Evolutionary conservation across 148 eudicot species (phyloP), one percentile per base, ranked within the genome.

Genomic region (Arbutus unedo): DNA sequence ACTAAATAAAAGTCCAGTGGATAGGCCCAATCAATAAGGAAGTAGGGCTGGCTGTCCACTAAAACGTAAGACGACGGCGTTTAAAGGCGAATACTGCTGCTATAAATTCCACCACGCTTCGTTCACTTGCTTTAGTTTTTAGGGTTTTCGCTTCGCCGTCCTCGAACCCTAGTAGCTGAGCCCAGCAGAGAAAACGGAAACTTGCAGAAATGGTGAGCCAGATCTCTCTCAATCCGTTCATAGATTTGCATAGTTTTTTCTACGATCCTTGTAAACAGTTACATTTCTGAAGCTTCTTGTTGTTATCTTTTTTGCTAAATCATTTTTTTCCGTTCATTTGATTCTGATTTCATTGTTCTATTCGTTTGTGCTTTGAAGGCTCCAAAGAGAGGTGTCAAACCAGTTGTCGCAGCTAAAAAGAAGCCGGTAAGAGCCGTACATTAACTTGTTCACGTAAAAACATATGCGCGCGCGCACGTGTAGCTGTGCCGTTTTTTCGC

Each of bases 321-420:
- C 68, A 62, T 21, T 8, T 25, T 25, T 10, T 47, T 9, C 21
- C 14, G 48, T 31, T 62, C 73, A 68, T 67, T 44, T 53, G 16
- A 21, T 38, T 47, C 44, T 73, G 13, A 47, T 50, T 54, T 1
- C 50, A 4, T 11, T 25, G 48, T 74, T 72, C 3, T 67, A 41
- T 21, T 2, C 10, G 11, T 3, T 79, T 66, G 11, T 31, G 4
- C 13, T 1, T 70, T 6, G 41, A 73, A 90, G 91, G 91, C 91
- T 75, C 91, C 93, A 2, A 91, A 89, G 87, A 87, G 84, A 81
- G 91, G 93, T 64, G 88, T 53, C 2, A 91, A 87, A 83, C 89
- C 89, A n/a, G 87, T 64, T 14, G 70, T 56, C 10, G 81, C 85
- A 14, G 83, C 83, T 7, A 91, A 89, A 88, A 90, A 91, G 88